A percentile compares a stretch with the other conserved stretches of the same genome.
Conservation (phyloP, 805 yeast species). For the Candida peoriensis region DNA sequence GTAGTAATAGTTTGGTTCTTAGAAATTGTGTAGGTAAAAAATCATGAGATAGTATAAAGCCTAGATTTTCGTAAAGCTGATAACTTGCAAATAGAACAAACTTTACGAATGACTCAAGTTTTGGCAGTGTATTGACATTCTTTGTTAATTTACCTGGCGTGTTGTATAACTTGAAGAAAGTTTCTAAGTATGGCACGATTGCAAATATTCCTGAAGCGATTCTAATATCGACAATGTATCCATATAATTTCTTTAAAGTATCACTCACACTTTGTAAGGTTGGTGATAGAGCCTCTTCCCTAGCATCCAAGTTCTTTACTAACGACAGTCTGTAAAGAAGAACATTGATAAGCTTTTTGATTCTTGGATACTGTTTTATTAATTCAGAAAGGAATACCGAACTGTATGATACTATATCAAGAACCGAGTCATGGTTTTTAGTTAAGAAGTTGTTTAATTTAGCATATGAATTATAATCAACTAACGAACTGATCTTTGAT, state of each 20-base stretch:
- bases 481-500: too few species aligned
- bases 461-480: slow-evolving; percentile 6
- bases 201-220: slow-evolving; percentile 12
- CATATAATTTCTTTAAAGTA: too few species aligned
- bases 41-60: slow-evolving; percentile 13
- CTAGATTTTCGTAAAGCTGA: slow-evolving; percentile 13
- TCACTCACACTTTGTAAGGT: too few species aligned
- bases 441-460: slow-evolving; percentile 5
- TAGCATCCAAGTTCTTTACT: background rate
- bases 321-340: slow-evolving; percentile 7
- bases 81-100: slow-evolving; percentile 6
- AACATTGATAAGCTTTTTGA: slow-evolving; percentile 4
- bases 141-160: slow-evolving; percentile 6
- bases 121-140: slow-evolving; percentile 3
- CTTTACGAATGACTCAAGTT: slow-evolving; percentile 5
- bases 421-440: slow-evolving; percentile 8
- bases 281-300: too few species aligned
- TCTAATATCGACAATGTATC: slow-evolving; percentile 15
- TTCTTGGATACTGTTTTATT: slow-evolving; percentile 9
- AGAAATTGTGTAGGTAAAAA: slow-evolving; percentile 7
- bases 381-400: slow-evolving; percentile 9
- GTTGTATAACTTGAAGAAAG: slow-evolving; percentile 9
- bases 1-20: slow-evolving; percentile 6
- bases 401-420: slow-evolving; percentile 10
- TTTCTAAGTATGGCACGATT: slow-evolving; percentile 10